phyloP scores from a whole-genome alignment of 495 filamentous ascomycete genomes.

The Letharia columbiana region DNA sequence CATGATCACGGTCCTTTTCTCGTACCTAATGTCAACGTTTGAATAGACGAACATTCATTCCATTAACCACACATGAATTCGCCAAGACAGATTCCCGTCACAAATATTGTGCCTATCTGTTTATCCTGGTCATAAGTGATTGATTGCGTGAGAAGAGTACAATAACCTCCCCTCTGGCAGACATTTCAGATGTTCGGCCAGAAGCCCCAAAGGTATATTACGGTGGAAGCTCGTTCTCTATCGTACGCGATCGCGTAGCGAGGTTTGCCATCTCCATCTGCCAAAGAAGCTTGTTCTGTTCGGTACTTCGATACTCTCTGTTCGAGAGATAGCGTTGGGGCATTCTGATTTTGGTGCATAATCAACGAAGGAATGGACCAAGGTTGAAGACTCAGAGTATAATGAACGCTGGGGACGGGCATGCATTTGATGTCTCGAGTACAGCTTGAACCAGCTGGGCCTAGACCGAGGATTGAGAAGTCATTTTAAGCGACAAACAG shows the following conservation, averaged over 20 bases:
- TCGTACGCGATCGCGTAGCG: background rate
- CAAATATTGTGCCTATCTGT: too few relatives aligned
- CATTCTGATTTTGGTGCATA: background rate
- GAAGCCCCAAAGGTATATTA: background rate
- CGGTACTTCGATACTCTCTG: background rate
- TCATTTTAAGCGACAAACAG: constrained; percentile 5
- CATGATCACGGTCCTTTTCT: background rate
- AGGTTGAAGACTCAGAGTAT: background rate
- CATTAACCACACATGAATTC: background rate
- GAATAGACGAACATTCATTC: background rate
- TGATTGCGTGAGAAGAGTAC: too few relatives aligned
- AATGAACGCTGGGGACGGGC: background rate
- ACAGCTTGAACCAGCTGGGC: background rate
- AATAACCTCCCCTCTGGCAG: too few relatives aligned
- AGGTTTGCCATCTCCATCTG: background rate
- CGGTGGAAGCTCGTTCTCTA: background rate
- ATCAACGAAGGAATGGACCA: too few relatives aligned
- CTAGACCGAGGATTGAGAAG: background rate
- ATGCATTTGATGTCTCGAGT: background rate
- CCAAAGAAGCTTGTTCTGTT: background rate
- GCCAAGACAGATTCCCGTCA: too few relatives aligned
- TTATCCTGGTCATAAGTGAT: too few relatives aligned
- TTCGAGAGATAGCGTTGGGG: background rate
- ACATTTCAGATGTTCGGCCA: background rate
- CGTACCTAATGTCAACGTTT: background rate